phyloP scores from a whole-genome alignment of 768 basidiomycete species.

The Scleroderma bovista region DNA sequence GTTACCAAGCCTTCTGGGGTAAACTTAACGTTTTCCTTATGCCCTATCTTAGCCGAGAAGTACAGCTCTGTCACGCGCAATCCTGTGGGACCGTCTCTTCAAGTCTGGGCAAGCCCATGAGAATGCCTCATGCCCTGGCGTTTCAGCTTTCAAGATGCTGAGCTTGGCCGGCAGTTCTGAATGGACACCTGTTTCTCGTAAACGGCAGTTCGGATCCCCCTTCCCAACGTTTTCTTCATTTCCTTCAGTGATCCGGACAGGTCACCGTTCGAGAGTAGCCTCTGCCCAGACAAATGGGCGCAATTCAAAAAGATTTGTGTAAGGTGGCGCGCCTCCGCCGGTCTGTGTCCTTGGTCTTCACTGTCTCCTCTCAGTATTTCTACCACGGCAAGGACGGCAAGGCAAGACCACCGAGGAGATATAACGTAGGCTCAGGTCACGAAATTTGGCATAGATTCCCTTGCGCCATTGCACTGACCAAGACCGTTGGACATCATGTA shows the following conservation, averaged over 20 bases:
- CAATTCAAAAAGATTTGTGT: not conserved
- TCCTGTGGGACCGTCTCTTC: not conserved
- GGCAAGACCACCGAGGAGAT: too few relatives aligned
- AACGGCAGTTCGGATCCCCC: not conserved
- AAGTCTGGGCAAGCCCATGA: not conserved
- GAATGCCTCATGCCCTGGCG: not conserved
- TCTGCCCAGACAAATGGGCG: not conserved
- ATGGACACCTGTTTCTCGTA: not conserved
- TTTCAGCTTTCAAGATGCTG: not conserved
- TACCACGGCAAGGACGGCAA: too few relatives aligned
- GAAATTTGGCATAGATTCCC: too few relatives aligned
- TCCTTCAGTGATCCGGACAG: not conserved
- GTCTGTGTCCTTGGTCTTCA: not conserved
- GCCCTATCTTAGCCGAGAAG: too few relatives aligned
- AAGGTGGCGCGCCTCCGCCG: not conserved
- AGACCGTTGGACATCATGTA: slow-evolving; percentile 1
- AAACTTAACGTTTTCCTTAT: not conserved
- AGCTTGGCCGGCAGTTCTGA: not conserved
- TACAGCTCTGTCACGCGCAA: not conserved
- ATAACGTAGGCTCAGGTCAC: too few relatives aligned
- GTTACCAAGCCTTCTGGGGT: too few relatives aligned
- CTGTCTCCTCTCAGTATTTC: not conserved
- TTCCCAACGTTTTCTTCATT: not conserved
- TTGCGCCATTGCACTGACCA: too few relatives aligned
- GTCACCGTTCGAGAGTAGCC: not conserved